Conservation (phyloP, 768 basidiomycete species). For the Pleurotus djamor region DNA sequence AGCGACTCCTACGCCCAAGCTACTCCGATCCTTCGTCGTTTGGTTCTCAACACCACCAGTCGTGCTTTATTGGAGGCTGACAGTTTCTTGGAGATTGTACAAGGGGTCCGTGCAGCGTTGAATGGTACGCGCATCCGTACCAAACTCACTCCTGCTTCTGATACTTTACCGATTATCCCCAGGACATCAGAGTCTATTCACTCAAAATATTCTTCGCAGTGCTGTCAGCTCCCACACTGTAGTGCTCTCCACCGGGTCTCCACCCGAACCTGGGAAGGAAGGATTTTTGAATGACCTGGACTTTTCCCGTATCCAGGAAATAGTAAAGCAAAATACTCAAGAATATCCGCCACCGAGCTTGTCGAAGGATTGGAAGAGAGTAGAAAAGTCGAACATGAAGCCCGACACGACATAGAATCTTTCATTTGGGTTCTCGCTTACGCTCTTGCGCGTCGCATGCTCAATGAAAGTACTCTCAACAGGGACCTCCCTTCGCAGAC, state of each 20-base stretch:
- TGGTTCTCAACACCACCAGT: conserved; percentile 14
- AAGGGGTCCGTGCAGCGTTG: conserved; percentile 14
- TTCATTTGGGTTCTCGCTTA: conserved; percentile 8
- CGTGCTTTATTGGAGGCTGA: conserved; percentile 16
- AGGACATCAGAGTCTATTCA: conserved; percentile 17
- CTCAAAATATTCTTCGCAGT: conserved; percentile 24
- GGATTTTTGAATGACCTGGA: conserved; percentile 31
- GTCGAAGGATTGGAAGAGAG: background rate
- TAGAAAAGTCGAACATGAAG: background rate
- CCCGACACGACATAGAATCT: conserved; percentile 7
- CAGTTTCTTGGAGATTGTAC: conserved; percentile 14
- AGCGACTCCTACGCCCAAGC: background rate
- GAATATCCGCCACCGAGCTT: conserved; percentile 5
- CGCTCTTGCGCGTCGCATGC: background rate
- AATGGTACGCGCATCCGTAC: conserved; percentile 10
- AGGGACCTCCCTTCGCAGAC: background rate
- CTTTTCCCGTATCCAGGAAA: conserved; percentile 12
- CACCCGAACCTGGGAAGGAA: background rate
- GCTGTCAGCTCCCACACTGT: conserved; percentile 32
- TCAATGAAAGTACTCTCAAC: background rate
- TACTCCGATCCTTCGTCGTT: conserved; percentile 13
- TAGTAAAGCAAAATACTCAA: background rate
- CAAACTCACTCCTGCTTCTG: background rate
- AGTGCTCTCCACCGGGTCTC: conserved; percentile 16
- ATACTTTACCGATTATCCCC: background rate